Conservation (phyloP, 2,329 filamentous ascomycete genomes). For the Ramularia collo-cygni region DNA sequence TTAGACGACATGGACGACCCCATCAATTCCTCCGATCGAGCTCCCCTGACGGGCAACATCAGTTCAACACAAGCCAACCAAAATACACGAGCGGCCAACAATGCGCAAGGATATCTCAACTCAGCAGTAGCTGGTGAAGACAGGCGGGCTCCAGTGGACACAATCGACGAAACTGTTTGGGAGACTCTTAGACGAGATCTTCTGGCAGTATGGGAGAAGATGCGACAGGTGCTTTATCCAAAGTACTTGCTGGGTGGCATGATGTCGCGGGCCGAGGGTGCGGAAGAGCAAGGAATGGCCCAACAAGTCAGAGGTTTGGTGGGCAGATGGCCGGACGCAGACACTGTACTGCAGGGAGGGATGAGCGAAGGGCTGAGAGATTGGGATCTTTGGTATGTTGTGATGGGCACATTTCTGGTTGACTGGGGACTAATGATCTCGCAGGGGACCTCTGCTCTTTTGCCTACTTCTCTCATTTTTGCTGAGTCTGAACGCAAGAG, state of each 20-base stretch:
- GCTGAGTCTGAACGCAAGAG: constrained; percentile 71
- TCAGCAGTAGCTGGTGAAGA: constrained; percentile 90
- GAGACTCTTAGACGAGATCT: constrained; percentile 90
- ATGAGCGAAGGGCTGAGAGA: constrained; percentile 89
- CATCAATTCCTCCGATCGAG: constrained; percentile 58
- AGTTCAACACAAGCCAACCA: constrained; percentile 42
- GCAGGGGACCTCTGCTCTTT: constrained; percentile 87
- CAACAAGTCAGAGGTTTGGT: constrained; percentile 48
- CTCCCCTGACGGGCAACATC: constrained; percentile 80
- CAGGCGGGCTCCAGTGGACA: constrained; percentile 79
- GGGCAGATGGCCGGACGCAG: constrained; percentile 61
- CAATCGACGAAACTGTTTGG: constrained; percentile 96
- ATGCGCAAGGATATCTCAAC: constrained; percentile 77
- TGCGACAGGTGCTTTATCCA: constrained; percentile 93
- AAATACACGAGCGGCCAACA: constrained; percentile 47
- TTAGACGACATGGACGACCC: constrained; percentile 70
- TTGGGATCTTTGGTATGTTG: constrained; percentile 80
- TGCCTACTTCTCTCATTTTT: constrained; percentile 83
- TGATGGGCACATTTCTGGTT: not conserved
- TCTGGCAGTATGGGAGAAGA: constrained; percentile 92
- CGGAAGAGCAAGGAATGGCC: constrained; percentile 38
- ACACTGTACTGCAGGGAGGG: constrained; percentile 56
- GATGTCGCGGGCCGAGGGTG: constrained; percentile 42
- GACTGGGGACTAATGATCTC: constrained; percentile 17
- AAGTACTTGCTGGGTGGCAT: constrained; percentile 78